Evolutionary conservation across 169 alveolate species (phyloP), one percentile per base, ranked within the genome.

Genomic region (Eimeria maxima): DNA sequence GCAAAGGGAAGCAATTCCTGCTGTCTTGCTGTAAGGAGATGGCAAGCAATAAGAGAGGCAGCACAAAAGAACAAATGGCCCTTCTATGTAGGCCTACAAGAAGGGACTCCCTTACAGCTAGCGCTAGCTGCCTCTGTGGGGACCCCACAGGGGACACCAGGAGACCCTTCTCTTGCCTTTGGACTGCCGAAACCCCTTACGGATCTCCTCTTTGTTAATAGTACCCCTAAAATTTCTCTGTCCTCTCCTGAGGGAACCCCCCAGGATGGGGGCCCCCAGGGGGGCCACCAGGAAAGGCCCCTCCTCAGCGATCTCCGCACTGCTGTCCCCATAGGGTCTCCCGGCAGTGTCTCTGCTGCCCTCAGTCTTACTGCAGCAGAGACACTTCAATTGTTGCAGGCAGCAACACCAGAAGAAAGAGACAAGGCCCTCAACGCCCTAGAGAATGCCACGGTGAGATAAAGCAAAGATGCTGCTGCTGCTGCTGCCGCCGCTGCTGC

Each of bases 331-430:
- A n/a, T 81, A 22, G 90, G 73, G 45, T 42, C 90, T 20, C 71
- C 90, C 47, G 90, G 90, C 13, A 81, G 90, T 33, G 90, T 81
- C 73, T 27, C 57, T 7, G 90, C 90, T 13, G 90, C 90, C 7
- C 67, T 81, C 65, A 53, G 65, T 11, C 71, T 81, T n/a, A 81
- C 50, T 50, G 90, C 73, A 24, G 71, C 71, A 53, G 90, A 81
- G 47, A 29, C 47, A 11, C 53, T 47, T n/a, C 65, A 22, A 73
- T 73, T 81, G 73, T 73, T 81, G 73, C 44, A 47, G 71, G 90
- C 10, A 44, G 90, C 90, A n/a, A 53, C 13, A 65, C 45, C 47
- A 8, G 90, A 81, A 38, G 90, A 81, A 81, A 33, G 73, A 44
- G 90, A 81, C 44, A 81, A 81, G 73, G 55, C 57, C 73, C 90